These are phyloP conservation scores for Cyberlindnera petersonii DNA, from an alignment of 805 yeast species.

Conservation along the genomic window DNA sequence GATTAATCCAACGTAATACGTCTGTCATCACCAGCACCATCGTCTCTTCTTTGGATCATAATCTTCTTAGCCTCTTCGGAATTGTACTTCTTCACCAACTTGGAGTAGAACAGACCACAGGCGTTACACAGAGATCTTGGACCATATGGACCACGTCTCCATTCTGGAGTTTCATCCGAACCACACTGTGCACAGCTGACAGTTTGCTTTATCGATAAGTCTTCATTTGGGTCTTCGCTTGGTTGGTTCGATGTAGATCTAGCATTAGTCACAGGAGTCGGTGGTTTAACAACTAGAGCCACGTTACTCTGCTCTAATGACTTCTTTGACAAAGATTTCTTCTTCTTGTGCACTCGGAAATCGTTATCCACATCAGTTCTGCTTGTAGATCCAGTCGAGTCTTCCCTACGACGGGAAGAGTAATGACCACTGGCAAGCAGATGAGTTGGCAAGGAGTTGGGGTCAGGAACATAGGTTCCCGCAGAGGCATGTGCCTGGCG, in stretches of 20 bases:
- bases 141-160: slow-evolving; percentile 90
- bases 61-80: slow-evolving; percentile 26
- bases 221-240: slow-evolving; percentile 1
- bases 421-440: slow-evolving; percentile 1
- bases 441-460: background rate
- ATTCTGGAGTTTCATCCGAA: slow-evolving; percentile 76
- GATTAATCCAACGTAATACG: slow-evolving; percentile 23
- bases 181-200: slow-evolving; percentile 65
- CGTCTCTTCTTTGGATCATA: slow-evolving; percentile 24
- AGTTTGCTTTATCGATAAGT: slow-evolving; percentile 10
- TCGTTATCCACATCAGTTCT: background rate
- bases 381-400: background rate
- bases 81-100: slow-evolving; percentile 50
- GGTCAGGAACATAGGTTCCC: background rate
- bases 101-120: slow-evolving; percentile 76
- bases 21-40: slow-evolving; percentile 28
- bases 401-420: background rate
- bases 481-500: background rate
- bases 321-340: slow-evolving; percentile 1
- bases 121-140: slow-evolving; percentile 85
- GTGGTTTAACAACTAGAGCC: slow-evolving; percentile 22
- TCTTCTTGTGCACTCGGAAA: slow-evolving; percentile 5
- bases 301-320: slow-evolving; percentile 6
- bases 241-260: background rate
- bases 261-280: slow-evolving; percentile 13